Conservation (phyloP, 139 green algal species). For the Chlamydomonas schloesseri region DNA sequence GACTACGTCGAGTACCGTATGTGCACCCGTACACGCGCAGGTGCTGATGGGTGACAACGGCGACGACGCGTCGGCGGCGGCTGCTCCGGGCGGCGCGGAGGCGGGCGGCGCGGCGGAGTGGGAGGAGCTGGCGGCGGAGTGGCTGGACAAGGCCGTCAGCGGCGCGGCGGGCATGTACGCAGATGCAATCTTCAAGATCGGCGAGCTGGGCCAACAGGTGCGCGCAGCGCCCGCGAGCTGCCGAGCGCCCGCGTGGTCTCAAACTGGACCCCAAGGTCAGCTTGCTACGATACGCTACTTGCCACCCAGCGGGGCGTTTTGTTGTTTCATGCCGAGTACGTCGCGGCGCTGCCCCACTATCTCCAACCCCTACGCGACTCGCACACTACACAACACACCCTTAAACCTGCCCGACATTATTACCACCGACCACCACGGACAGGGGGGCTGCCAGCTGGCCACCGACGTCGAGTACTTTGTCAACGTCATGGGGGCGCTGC, state of each 20-base stretch:
- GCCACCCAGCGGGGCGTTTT: too few relatives aligned
- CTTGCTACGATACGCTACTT: too few relatives aligned
- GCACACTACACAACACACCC: too few relatives aligned
- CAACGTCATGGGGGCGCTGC: constrained; percentile 92
- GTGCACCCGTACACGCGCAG: background rate
- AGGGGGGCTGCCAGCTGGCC: constrained; percentile 85
- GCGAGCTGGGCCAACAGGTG: constrained; percentile 21
- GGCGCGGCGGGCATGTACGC: constrained; percentile 40
- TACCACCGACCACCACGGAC: background rate
- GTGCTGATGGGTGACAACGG: constrained; percentile 14
- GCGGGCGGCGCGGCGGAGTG: constrained; percentile 43
- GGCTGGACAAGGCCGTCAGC: constrained; percentile 76
- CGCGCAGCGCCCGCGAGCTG: too few relatives aligned
- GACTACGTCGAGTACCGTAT: too few relatives aligned
- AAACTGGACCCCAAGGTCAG: too few relatives aligned
- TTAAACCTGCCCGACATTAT: too few relatives aligned
- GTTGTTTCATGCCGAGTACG: too few relatives aligned
- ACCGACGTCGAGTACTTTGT: constrained; percentile 95
- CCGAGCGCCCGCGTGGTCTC: too few relatives aligned
- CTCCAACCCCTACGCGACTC: too few relatives aligned
- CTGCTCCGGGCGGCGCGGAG: constrained; percentile 18
- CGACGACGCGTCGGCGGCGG: background rate
- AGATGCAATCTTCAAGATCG: constrained; percentile 30
- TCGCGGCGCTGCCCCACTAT: too few relatives aligned
- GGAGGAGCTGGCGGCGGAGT: constrained; percentile 81